Base-by-base conservation (phyloP, 163 green algal genomes). In the Coccomyxa subellipsoidea region DNA sequence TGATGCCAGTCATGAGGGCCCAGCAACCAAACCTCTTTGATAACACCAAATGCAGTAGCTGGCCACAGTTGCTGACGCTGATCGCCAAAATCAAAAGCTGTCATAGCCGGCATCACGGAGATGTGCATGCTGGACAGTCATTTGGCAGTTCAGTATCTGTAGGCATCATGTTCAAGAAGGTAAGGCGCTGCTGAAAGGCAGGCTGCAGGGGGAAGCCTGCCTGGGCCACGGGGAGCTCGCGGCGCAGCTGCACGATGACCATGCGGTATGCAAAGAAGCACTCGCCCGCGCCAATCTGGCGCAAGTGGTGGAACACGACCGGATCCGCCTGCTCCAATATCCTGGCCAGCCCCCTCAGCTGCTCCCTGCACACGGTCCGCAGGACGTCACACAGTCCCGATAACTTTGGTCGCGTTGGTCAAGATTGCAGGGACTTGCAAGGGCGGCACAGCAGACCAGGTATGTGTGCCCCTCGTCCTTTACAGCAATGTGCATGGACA, bases 231-330 rank as follows among this genome's bases (percentile, higher is more conserved):
- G 70, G 32, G 31, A 77, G 31, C 70, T 77, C 70, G 31, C 70
- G 31, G 18, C 70, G 31, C 32, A 77, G 70, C 70, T 47, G 70
- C 2, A 77, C 70, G 23, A 98, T 84, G 35, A 97, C 84, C 93
- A 97, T 96, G 75, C 94, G 88, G 84, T 98, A 97, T 8, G 92
- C 95, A 87, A 98, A 98, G 83, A 95, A 91, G 90, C 92, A 98
- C 84, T 96, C 91, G 35, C 81, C 87, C 7, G 66, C 36, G 21
- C 54, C 31, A 69, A 85, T 35, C 77, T 81, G 79, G 0, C 47
- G 9, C 37, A 91, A 76, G 83, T 89, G 86, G 47, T 81, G 76
- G 79, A 76, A 82, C 54, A 92, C 77, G 0, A 78, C 21, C 5
- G 77, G 81, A 79, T 90, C 87, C 39, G 80, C 54, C 12, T 37